Percentiles rank a stretch among this genome's conserved stretches.
These are phyloP conservation scores for Trypanosoma avium DNA, from an alignment of 208 protist species.

Conservation along the genomic window DNA sequence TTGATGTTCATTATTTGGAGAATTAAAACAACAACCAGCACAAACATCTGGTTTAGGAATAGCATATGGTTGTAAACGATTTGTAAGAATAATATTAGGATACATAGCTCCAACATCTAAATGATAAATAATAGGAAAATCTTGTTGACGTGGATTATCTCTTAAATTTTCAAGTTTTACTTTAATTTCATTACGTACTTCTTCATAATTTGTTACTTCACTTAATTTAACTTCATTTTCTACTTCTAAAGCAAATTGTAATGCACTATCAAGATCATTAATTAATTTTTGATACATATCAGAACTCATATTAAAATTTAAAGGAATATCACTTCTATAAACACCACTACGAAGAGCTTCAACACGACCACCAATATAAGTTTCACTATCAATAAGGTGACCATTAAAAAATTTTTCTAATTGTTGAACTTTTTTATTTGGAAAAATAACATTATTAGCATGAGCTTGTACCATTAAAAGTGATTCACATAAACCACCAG, in stretches of 20 bases:
- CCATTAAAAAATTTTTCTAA: slow-evolving; percentile 95
- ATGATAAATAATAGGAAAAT: slow-evolving; percentile 98
- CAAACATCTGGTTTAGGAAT: slow-evolving; percentile 96
- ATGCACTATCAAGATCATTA: slow-evolving; percentile 89
- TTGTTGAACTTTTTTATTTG: slow-evolving; percentile 97
- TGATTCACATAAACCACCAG: slow-evolving; percentile 99
- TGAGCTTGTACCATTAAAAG: slow-evolving; percentile 98
- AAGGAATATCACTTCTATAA: slow-evolving; percentile 97
- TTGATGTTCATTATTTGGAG: slow-evolving; percentile 91
- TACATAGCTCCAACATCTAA: slow-evolving; percentile 99
- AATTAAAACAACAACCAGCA: slow-evolving; percentile 97
- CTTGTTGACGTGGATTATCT: slow-evolving; percentile 81
- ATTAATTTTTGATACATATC: slow-evolving; percentile 94
- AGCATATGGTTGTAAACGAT: slow-evolving; percentile 98
- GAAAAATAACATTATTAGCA: slow-evolving; percentile 98
- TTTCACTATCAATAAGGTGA: slow-evolving; percentile 98
- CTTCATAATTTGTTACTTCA: slow-evolving; percentile 95
- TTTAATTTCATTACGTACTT: slow-evolving; percentile 73
- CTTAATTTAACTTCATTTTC: slow-evolving; percentile 83
- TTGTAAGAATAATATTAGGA: slow-evolving; percentile 99
- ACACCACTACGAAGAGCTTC: slow-evolving; percentile 95
- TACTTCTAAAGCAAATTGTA: slow-evolving; percentile 93
- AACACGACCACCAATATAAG: slow-evolving; percentile 98
- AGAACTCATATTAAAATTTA: slow-evolving; percentile 93
- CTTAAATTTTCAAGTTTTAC: slow-evolving; percentile 79